These are phyloP conservation scores for Erythrophleum ivorense DNA, from an alignment of 331 rosid species.

Conservation along the genomic window DNA sequence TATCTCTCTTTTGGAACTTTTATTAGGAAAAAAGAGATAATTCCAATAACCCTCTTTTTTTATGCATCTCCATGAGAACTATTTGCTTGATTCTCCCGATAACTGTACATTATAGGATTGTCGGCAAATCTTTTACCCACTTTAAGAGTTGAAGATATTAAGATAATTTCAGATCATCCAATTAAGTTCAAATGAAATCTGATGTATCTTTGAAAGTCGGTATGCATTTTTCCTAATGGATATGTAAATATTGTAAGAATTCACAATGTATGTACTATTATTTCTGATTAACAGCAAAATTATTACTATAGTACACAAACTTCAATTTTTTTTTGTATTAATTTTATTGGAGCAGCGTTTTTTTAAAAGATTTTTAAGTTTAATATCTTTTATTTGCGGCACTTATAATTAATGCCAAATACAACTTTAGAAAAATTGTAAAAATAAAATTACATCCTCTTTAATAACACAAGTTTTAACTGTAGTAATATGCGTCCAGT, in stretches of 20 bases:
- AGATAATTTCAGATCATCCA: neutral
- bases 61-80: neutral
- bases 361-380: too few species aligned
- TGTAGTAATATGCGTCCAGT: too few species aligned
- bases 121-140: slow-evolving; percentile 1
- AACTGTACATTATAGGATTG: neutral
- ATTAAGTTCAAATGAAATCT: neutral
- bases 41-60: neutral
- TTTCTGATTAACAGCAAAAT: neutral
- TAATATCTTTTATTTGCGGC: neutral
- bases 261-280: neutral
- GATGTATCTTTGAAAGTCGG: neutral
- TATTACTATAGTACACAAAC: too few species aligned
- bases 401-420: neutral
- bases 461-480: neutral
- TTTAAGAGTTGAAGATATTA: neutral
- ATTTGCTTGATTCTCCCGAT: neutral
- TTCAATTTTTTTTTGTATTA: too few species aligned
- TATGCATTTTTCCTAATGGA: neutral
- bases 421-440: neutral
- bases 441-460: neutral
- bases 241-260: neutral
- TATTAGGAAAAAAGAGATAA: neutral
- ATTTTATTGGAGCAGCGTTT: too few species aligned
- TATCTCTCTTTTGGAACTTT: neutral